Percentiles rank a stretch among this genome's conserved stretches.
Evolutionary conservation across 306 rosid species (phyloP).

Genomic region (Phaseolus lunatus): DNA sequence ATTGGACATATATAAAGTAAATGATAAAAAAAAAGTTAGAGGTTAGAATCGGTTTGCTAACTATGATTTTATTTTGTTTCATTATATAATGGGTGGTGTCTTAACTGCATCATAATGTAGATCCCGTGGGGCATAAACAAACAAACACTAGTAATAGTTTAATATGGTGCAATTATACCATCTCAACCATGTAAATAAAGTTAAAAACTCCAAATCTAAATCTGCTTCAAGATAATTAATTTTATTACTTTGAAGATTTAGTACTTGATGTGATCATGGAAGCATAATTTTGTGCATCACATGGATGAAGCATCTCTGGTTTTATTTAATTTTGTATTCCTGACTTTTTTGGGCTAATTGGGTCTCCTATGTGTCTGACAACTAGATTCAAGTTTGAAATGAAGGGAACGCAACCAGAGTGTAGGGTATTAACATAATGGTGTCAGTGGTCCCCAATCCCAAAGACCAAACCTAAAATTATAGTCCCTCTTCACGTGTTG

Average conservation of each 20-base stretch:
- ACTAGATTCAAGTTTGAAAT: conserved; percentile 1
- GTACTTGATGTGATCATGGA: neutral
- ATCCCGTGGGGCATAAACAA: conserved; percentile 21
- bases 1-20: too few relatives aligned
- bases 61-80: conserved; percentile 8
- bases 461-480: neutral
- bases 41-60: neutral
- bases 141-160: neutral
- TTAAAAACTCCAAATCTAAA: conserved; percentile 12
- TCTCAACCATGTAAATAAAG: neutral
- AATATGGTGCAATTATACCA: conserved; percentile 11
- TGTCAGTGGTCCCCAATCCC: conserved; percentile 43
- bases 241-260: conserved; percentile 2
- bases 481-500: neutral
- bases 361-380: neutral
- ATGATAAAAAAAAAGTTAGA: too few relatives aligned
- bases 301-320: conserved; percentile 36
- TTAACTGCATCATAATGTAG: conserved; percentile 34
- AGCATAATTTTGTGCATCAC: conserved; percentile 32
- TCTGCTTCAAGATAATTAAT: conserved; percentile 28
- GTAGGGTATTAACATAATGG: conserved; percentile 25
- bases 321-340: neutral
- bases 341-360: conserved; percentile 2
- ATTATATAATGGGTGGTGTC: neutral
- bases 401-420: neutral